Percentiles rank a stretch among this genome's conserved stretches.
phyloP scores from a whole-genome alignment of 179 eudicot species.

The Silene noctiflora region DNA sequence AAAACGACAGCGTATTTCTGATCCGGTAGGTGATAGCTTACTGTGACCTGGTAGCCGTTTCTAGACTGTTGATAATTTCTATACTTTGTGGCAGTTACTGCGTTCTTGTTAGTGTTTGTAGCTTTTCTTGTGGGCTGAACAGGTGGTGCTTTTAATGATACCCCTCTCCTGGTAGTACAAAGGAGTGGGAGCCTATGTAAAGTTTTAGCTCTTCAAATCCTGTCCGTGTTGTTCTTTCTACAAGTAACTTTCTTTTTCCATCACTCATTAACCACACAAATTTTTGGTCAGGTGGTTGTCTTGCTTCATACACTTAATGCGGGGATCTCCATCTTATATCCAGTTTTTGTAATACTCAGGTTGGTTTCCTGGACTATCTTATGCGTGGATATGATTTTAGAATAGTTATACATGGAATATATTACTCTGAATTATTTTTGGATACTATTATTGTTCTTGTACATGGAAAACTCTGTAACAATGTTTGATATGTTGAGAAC shows the following conservation, averaged over 20 bases:
- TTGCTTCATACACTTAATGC: conserved; percentile 63
- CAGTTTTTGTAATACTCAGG: conserved; percentile 89
- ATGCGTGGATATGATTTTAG: background rate
- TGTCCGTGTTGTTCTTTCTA: background rate
- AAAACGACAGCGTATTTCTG: conserved; percentile 48
- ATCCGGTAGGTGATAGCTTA: conserved; percentile 49
- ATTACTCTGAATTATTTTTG: background rate
- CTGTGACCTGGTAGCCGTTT: background rate
- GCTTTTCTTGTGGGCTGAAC: background rate
- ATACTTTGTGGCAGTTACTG: background rate
- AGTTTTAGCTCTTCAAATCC: background rate
- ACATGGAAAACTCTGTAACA: background rate
- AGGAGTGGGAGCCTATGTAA: conserved; percentile 1
- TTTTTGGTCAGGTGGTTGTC: conserved; percentile 59
- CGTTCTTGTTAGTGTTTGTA: background rate
- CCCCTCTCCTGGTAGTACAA: background rate
- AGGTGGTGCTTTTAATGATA: background rate
- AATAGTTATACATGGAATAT: background rate
- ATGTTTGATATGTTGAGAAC: background rate
- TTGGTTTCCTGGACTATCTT: conserved; percentile 32
- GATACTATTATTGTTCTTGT: background rate
- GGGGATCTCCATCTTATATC: conserved; percentile 59
- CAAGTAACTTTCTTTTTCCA: background rate
- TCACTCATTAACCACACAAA: background rate
- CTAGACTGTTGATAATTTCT: background rate